Base-by-base conservation (phyloP, 345 rosid genomes). In the Populus deltoides region DNA sequence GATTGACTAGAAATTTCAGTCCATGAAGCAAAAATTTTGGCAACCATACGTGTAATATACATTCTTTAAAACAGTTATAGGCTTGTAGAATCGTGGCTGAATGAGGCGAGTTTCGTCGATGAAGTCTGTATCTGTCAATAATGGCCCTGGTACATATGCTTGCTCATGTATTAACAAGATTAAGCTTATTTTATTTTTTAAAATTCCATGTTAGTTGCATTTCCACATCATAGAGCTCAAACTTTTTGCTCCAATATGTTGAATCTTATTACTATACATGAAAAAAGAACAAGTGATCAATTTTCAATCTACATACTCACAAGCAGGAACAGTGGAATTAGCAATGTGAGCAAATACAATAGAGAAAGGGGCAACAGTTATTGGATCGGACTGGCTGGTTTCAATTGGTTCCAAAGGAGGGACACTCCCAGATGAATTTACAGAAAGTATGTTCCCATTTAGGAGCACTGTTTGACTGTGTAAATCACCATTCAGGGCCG, bases 401-500 rank as follows among this genome's bases (percentile, higher is more conserved):
- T 70, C 39, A 25, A 77, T 61, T 0, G 90, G 88, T 38, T 83
- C 82, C 10, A 89, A 61, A 38, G 79, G 77, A 71, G 90, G 88
- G 72, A 89, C 74, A 38, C n/a, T 71, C 35, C 78, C 87, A 1
- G 84, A 79, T 51, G 87, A 72, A 73, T 66, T 75, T 41, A 66
- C 76, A 6, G 77, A 29, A n/a, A 89, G 82, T 65, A 66, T 57
- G 57, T 89, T 79, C 43, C 91, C 81, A 53, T 89, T 86, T 51
- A 89, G 78, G 65, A 89, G 86, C 83, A 84, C 70, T 43, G 71
- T 81, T 72, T 82, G 88, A 74, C 88, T 82, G 20, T 89, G 88
- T 25, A 85, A 53, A 73, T 89, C 74, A 38, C 86, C 85, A 63
- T 84, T 81, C 63, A 83, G 68, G 7, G 90, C 83, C 7, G 88